Evolutionary conservation across 1,284 basidiomycete genomes (phyloP).

Genomic region (Cutaneotrichosporon spelunceum): DNA sequence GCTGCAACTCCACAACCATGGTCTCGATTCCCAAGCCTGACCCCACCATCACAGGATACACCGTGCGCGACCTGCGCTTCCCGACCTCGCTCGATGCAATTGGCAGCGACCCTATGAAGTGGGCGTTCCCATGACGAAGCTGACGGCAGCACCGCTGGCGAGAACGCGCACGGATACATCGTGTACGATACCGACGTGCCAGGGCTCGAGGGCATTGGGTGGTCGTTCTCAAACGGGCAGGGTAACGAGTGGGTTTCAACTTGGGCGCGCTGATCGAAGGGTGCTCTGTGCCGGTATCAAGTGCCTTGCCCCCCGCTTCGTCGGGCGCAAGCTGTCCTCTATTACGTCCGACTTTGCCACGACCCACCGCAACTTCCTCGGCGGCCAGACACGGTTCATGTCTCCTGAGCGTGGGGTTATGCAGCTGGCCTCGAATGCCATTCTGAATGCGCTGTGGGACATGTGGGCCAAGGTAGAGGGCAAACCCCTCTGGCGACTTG

Average conservation of each 20-base stretch:
- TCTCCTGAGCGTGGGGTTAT: slow-evolving; percentile 55
- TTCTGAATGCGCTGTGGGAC: slow-evolving; percentile 54
- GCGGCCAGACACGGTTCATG: slow-evolving; percentile 32
- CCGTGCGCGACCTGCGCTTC: slow-evolving; percentile 57
- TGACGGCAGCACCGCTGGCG: slow-evolving; percentile 68
- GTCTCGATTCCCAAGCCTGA: slow-evolving; percentile 1
- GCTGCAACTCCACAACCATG: too few relatives aligned
- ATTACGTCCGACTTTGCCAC: slow-evolving; percentile 27
- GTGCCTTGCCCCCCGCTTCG: slow-evolving; percentile 28
- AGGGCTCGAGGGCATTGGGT: slow-evolving; percentile 73
- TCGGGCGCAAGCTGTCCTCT: slow-evolving; percentile 26
- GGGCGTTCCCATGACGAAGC: slow-evolving; percentile 51
- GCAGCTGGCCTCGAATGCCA: slow-evolving; percentile 54
- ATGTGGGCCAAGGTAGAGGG: slow-evolving; percentile 53
- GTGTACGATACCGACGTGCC: slow-evolving; percentile 59
- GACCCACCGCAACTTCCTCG: slow-evolving; percentile 27
- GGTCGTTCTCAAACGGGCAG: slow-evolving; percentile 89
- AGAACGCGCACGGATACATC: slow-evolving; percentile 68
- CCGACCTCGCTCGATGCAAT: slow-evolving; percentile 73
- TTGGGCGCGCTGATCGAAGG: too few relatives aligned
- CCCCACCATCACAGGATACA: slow-evolving; percentile 31
- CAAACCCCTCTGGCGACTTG: slow-evolving; percentile 57
- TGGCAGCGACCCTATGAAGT: slow-evolving; percentile 75
- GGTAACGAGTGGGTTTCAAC: too few relatives aligned
- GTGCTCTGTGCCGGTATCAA: slow-evolving; percentile 32